Percentiles rank a stretch among this genome's conserved stretches.
Conservation (phyloP, 1,284 basidiomycete species). For the Boletus coffeatus region DNA sequence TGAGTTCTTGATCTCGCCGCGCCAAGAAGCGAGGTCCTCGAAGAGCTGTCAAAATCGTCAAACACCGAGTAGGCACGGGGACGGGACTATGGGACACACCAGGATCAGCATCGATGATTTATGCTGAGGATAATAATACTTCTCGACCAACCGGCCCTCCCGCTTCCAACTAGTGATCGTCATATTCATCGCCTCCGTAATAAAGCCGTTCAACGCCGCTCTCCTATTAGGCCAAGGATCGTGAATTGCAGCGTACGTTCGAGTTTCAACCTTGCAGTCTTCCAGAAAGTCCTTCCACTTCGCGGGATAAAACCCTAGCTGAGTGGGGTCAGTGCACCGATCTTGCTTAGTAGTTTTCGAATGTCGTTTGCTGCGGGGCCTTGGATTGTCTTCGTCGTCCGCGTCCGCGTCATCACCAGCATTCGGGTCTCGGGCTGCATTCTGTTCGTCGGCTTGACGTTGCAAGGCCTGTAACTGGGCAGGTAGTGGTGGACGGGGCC, state of each 20-base stretch:
- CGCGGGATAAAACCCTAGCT: neutral
- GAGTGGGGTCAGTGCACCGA: neutral
- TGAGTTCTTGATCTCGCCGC: neutral
- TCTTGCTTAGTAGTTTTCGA: neutral
- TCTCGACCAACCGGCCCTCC: neutral
- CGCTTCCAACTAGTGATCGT: neutral
- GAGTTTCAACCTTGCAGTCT: neutral
- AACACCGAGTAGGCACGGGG: too few species aligned
- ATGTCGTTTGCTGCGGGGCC: neutral
- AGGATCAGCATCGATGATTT: neutral
- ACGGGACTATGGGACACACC: neutral
- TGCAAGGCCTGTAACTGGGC: neutral
- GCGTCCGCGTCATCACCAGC: neutral
- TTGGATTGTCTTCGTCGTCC: neutral
- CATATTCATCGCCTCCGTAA: neutral
- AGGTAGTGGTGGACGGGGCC: neutral
- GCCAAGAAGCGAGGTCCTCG: neutral
- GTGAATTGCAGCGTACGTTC: neutral
- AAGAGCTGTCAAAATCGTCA: neutral
- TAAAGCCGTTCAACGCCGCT: neutral
- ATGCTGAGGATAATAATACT: neutral
- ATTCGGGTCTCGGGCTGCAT: neutral
- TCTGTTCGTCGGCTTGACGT: neutral
- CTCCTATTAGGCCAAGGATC: neutral
- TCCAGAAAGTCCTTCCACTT: neutral